These are phyloP conservation scores for Golubevia sp. DNA, from an alignment of 1,284 basidiomycete species.

Conservation along the genomic window DNA sequence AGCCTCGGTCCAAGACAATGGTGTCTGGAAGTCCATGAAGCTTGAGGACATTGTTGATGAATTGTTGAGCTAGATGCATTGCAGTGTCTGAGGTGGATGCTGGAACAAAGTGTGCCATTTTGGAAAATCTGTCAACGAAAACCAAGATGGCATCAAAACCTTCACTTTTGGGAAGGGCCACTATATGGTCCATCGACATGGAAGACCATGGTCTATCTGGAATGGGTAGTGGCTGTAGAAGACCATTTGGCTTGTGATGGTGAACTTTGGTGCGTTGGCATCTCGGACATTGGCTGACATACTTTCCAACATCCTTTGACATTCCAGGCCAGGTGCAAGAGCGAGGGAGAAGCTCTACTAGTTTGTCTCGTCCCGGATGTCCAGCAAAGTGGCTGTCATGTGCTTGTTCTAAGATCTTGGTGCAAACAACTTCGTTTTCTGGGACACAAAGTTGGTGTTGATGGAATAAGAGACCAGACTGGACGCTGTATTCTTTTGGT, in stretches of 20 bases:
- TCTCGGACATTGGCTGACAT: too few species aligned
- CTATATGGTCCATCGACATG: conserved; percentile 10
- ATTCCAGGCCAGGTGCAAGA: too few species aligned
- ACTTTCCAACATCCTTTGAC: too few species aligned
- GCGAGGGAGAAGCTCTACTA: conserved; percentile 1
- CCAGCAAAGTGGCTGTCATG: conserved; percentile 6
- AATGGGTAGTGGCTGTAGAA: too few species aligned
- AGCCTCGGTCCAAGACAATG: conserved; percentile 65
- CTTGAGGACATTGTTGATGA: conserved; percentile 50
- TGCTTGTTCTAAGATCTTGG: neutral
- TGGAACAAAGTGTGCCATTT: conserved; percentile 14
- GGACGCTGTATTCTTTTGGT: too few species aligned
- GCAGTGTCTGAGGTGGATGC: neutral
- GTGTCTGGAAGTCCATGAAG: conserved; percentile 63
- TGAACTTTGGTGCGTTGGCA: too few species aligned
- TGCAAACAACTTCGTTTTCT: conserved; percentile 1
- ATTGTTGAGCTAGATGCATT: neutral
- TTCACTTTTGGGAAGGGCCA: neutral
- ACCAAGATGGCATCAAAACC: conserved; percentile 9
- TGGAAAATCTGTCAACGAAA: conserved; percentile 8
- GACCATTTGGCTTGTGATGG: too few species aligned
- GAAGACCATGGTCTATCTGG: too few species aligned
- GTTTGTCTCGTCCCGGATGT: conserved; percentile 5
- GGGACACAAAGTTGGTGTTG: conserved; percentile 2
- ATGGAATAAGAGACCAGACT: neutral